Evolutionary conservation across 352 stramenopile species (phyloP).

Genomic region (Pythium myriotylum): DNA sequence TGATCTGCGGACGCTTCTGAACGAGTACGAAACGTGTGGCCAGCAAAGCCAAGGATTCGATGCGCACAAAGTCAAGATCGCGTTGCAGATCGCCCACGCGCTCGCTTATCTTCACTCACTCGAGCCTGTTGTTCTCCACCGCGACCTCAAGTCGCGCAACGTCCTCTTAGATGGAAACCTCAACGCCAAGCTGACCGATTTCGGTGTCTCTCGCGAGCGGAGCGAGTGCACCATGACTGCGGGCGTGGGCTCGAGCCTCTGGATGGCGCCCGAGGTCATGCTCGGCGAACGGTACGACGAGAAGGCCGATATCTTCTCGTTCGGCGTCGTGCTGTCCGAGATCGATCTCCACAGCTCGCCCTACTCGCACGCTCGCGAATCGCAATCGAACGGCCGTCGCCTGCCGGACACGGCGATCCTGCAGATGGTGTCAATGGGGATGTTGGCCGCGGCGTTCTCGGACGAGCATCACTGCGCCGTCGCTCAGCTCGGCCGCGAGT

Average conservation of each 20-base stretch:
- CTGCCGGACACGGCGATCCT: constrained; percentile 13
- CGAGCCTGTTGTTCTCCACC: constrained; percentile 12
- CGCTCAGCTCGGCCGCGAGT: constrained; percentile 11
- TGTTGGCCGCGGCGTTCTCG: constrained; percentile 9
- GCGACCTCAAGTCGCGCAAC: constrained; percentile 22
- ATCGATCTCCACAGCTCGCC: constrained; percentile 24
- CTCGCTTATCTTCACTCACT: constrained; percentile 27
- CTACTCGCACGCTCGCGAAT: constrained; percentile 16
- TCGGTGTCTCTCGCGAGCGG: constrained; percentile 18
- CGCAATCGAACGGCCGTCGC: constrained; percentile 1
- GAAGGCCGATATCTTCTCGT: constrained; percentile 34
- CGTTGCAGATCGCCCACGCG: constrained; percentile 31
- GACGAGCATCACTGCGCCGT: background rate
- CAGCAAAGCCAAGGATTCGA: constrained; percentile 28
- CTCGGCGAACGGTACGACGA: constrained; percentile 33
- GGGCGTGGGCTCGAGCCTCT: constrained; percentile 25
- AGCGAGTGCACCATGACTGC: constrained; percentile 14
- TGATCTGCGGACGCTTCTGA: constrained; percentile 38
- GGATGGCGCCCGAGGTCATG: constrained; percentile 42
- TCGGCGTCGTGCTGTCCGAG: constrained; percentile 38
- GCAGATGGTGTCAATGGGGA: constrained; percentile 8
- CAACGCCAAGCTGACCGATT: constrained; percentile 34
- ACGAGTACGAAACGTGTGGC: constrained; percentile 35
- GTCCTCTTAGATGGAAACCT: constrained; percentile 21
- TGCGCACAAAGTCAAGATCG: constrained; percentile 35